These are phyloP conservation scores for Psilocybe cubensis DNA, from an alignment of 768 basidiomycete species.

Conservation along the genomic window DNA sequence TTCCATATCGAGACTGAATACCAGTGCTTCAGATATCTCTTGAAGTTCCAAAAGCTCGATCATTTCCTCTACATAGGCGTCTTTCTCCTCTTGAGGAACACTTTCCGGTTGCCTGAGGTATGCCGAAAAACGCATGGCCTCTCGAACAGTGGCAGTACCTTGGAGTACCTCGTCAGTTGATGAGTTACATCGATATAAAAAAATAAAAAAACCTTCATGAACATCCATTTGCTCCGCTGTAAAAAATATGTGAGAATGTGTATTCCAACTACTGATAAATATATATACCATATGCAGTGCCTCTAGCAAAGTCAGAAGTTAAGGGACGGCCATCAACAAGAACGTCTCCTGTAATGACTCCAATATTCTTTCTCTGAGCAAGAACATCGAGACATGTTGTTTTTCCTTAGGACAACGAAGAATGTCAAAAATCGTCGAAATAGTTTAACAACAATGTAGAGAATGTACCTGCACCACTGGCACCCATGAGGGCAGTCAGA, in stretches of 20 bases:
- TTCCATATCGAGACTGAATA: conserved; percentile 68
- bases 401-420: conserved; percentile 48
- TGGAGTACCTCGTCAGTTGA: neutral
- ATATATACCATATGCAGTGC: conserved; percentile 75
- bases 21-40: conserved; percentile 81
- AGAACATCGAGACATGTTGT: conserved; percentile 79
- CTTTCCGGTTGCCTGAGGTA: conserved; percentile 78
- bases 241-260: conserved; percentile 16
- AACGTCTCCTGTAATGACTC: conserved; percentile 64
- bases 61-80: conserved; percentile 80
- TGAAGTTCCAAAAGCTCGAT: conserved; percentile 86
- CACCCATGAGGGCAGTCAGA: conserved; percentile 90
- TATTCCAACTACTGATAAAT: conserved; percentile 21
- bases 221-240: conserved; percentile 84
- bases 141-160: conserved; percentile 78
- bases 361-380: conserved; percentile 74
- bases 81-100: conserved; percentile 73
- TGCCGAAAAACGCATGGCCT: conserved; percentile 85
- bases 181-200: neutral
- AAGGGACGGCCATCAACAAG: conserved; percentile 69
- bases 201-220: conserved; percentile 53
- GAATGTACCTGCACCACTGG: conserved; percentile 69
- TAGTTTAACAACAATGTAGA: conserved; percentile 3
- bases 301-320: conserved; percentile 55
- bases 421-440: neutral